Evolutionary conservation across 306 rosid species (phyloP), one percentile per base, ranked within the genome.

Genomic region (Casuarina equisetifolia): DNA sequence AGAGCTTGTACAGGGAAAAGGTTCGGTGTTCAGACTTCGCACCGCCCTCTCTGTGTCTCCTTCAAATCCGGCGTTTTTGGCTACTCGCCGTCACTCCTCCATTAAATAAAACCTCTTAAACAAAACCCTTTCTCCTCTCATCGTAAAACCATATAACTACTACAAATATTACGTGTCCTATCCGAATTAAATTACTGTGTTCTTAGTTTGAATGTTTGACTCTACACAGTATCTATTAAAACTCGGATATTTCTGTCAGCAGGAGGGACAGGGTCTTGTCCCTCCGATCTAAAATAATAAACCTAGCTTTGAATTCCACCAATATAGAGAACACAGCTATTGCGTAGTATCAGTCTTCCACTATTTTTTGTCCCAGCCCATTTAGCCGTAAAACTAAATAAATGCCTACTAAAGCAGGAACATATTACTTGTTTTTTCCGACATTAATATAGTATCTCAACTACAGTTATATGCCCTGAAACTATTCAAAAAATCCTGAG

Each of bases 41-140:
- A 4, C 42, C 42, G 32, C 32, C 38, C 71, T 66, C 74, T 62
- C 42, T 61, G 38, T 17, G 8, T 82, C 76, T 54, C 92, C 86
- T 76, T 20, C 58, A 74, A 79, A 79, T 86, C 80, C 86, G 90
- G 86, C 85, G 85, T 73, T 82, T 81, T 81, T 71, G 71, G 16
- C 88, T 74, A 11, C 73, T 39, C 72, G 70, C 68, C 57, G 71
- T 53, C 74, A 38, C 58, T 17, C 35, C 54, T 48, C 3, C 3
- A 32, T 25, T 12, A 44, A 46, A 67, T 42, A 44, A 53, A 66
- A 39, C 69, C 67, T 19, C 35, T 55, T 55, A 19, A 6, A 55
- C 9, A 25, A n/a, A 8, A 6, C 20, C 6, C 9, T 55, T 55
- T 55, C 32, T 25, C 32, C 32, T 25, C 32, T 25, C 32, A 25